These are phyloP conservation scores for Auriscalpium vulgare DNA, from an alignment of 768 basidiomycete species.

Conservation along the genomic window DNA sequence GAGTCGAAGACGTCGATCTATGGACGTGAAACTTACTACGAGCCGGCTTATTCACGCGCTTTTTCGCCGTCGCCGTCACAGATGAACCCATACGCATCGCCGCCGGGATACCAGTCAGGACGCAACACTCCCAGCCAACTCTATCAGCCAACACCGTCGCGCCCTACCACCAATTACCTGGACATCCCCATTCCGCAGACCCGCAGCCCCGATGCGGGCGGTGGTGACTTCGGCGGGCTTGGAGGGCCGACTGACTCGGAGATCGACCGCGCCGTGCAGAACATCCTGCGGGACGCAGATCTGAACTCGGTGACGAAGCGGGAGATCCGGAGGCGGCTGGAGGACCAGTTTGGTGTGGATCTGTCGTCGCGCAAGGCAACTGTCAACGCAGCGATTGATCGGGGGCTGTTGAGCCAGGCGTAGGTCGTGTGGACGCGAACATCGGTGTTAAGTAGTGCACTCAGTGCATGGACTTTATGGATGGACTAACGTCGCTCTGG, in stretches of 20 bases:
- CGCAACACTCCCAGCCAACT: slow-evolving; percentile 58
- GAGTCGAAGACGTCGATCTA: slow-evolving; percentile 78
- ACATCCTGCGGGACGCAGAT: slow-evolving; percentile 70
- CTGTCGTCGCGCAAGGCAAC: slow-evolving; percentile 59
- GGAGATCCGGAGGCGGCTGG: slow-evolving; percentile 76
- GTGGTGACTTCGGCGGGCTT: slow-evolving; percentile 25
- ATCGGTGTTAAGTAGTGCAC: no score
- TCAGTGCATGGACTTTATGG: no score
- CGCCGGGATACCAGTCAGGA: slow-evolving; percentile 71
- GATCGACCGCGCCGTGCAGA: slow-evolving; percentile 66
- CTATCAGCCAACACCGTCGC: slow-evolving; percentile 58
- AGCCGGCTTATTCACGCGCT: slow-evolving; percentile 38
- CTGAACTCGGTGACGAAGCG: slow-evolving; percentile 90
- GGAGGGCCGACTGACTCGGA: slow-evolving; percentile 58
- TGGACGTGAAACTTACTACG: slow-evolving; percentile 83
- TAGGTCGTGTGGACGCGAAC: neutral
- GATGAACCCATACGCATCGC: slow-evolving; percentile 43
- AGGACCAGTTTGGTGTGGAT: slow-evolving; percentile 75
- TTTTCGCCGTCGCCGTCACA: slow-evolving; percentile 66
- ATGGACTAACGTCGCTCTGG: no score
- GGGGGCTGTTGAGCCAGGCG: slow-evolving; percentile 42
- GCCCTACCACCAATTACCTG: slow-evolving; percentile 71
- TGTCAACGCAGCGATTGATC: slow-evolving; percentile 76
- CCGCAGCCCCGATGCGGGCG: slow-evolving; percentile 41
- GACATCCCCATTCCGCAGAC: slow-evolving; percentile 56